Evolutionary conservation across 257 asterid genomes (phyloP).

Genomic region (Ocimum tenuiflorum): DNA sequence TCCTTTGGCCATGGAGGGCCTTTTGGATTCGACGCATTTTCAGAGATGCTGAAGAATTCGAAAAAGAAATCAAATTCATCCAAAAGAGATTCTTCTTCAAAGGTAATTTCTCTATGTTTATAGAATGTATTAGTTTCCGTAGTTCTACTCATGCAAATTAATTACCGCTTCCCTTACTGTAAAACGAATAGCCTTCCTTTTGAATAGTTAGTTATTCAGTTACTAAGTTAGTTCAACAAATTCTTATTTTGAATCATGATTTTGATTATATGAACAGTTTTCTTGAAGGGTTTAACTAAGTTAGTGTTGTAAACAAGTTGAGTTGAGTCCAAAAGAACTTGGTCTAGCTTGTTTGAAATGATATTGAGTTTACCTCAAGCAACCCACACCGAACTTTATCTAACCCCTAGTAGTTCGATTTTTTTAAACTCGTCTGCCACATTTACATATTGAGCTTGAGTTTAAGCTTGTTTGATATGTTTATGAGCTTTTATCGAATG

Average conservation of each 20-base stretch:
- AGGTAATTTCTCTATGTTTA: conserved; percentile 36
- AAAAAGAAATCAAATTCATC: conserved; percentile 53
- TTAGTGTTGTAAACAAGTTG: too few relatives aligned
- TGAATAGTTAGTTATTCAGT: not conserved
- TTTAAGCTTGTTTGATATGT: too few relatives aligned
- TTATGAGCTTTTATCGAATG: too few relatives aligned
- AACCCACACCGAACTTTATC: too few relatives aligned
- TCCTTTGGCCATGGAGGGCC: conserved; percentile 80
- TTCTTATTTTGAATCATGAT: not conserved
- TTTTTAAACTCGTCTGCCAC: too few relatives aligned
- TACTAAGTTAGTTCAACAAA: not conserved
- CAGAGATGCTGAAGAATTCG: conserved; percentile 55
- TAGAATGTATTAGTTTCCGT: not conserved
- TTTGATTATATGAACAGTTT: not conserved
- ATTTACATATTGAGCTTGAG: too few relatives aligned
- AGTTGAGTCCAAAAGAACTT: too few relatives aligned
- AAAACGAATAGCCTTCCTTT: not conserved
- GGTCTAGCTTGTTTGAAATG: too few relatives aligned
- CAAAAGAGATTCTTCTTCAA: conserved; percentile 52
- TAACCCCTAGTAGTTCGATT: too few relatives aligned
- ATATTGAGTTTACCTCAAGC: too few relatives aligned
- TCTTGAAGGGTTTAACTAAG: not conserved
- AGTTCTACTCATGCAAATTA: not conserved
- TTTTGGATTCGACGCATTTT: conserved; percentile 76
- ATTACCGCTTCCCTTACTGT: too few relatives aligned